Conservation (phyloP, 306 rosid genomes). For the Nissolia schottii region DNA sequence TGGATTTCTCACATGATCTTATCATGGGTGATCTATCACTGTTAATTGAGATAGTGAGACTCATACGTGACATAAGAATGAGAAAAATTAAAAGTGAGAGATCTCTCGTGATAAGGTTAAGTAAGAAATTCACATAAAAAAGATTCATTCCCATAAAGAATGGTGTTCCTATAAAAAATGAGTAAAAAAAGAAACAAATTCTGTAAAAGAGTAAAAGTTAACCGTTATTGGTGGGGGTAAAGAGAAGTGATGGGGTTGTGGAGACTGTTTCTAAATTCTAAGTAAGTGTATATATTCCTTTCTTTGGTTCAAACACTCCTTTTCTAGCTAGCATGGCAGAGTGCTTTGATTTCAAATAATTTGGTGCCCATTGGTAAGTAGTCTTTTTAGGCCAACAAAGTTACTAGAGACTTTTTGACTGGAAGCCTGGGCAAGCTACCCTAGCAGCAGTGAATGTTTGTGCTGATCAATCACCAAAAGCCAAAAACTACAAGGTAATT, state of each 20-base stretch:
- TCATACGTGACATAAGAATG: too few relatives aligned
- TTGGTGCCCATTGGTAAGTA: conserved; percentile 74
- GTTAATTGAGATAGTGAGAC: too few relatives aligned
- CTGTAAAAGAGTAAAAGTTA: conserved; percentile 25
- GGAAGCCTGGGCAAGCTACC: conserved; percentile 28
- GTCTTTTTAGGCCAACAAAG: conserved; percentile 99
- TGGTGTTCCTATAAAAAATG: too few relatives aligned
- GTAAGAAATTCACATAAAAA: too few relatives aligned
- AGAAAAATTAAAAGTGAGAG: too few relatives aligned
- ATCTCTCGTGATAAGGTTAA: too few relatives aligned
- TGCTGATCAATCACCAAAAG: conserved; percentile 19
- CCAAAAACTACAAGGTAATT: conserved; percentile 18
- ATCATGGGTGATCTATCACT: too few relatives aligned
- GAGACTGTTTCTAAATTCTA: too few relatives aligned
- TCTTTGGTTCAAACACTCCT: conserved; percentile 82
- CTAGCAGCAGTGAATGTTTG: conserved; percentile 19
- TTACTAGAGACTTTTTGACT: conserved; percentile 84
- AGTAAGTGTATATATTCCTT: conserved; percentile 53
- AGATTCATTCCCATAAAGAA: too few relatives aligned
- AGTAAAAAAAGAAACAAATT: neutral
- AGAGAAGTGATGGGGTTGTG: conserved; percentile 36
- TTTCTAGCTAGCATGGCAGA: conserved; percentile 60
- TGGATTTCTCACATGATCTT: too few relatives aligned
- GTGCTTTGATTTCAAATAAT: conserved; percentile 81
- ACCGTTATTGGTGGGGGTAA: conserved; percentile 49